Conservation (phyloP, 352 stramenopile genomes). For the Pythium vanterpoolii region DNA sequence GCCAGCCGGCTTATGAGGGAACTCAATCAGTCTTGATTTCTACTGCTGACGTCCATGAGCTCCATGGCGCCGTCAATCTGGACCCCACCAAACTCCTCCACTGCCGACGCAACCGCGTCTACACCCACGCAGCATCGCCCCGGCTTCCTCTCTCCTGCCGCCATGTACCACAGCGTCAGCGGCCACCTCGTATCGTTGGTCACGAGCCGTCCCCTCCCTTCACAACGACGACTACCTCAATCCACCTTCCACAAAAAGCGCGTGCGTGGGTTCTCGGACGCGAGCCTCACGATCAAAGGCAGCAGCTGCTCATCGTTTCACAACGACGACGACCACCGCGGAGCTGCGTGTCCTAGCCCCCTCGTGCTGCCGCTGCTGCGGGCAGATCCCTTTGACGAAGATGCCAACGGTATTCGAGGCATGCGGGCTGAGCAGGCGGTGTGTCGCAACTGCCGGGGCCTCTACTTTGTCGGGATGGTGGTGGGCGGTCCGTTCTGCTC, state of each 20-base stretch:
- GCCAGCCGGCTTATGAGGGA: too few relatives aligned
- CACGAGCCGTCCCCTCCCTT: neutral
- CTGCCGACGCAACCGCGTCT: neutral
- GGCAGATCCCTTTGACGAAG: neutral
- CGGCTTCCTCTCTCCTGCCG: neutral
- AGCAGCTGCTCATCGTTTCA: neutral
- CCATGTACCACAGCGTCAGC: neutral
- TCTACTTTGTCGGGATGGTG: constrained; percentile 7
- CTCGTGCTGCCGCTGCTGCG: too few relatives aligned
- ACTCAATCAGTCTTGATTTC: neutral
- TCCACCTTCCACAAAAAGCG: neutral
- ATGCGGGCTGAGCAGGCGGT: constrained; percentile 3
- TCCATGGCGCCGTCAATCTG: neutral
- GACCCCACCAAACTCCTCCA: neutral
- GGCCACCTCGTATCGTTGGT: constrained; percentile 1
- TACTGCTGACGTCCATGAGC: neutral
- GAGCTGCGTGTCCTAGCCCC: neutral
- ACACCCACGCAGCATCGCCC: neutral
- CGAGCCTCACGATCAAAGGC: neutral
- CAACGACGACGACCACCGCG: neutral
- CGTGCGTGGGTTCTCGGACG: neutral
- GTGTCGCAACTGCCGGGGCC: constrained; percentile 7
- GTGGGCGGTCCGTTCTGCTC: neutral
- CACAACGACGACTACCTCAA: neutral
- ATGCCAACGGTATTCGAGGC: neutral